phyloP scores from a whole-genome alignment of 2,329 filamentous ascomycete species.

The Fusarium floridanum region DNA sequence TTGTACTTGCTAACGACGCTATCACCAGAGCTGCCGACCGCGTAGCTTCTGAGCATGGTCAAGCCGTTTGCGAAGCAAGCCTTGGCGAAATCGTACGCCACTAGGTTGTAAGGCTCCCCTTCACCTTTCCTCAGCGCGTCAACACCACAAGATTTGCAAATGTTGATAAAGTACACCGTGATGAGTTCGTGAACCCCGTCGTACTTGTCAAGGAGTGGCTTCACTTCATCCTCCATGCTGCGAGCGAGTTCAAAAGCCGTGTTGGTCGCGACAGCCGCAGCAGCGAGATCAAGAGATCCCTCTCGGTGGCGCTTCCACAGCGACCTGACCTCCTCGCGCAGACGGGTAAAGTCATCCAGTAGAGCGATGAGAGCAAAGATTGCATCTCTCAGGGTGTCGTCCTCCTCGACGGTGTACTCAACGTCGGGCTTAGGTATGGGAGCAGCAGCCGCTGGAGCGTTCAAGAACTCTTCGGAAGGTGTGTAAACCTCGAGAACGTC shows the following conservation, averaged over 20 bases:
- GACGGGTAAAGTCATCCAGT: constrained; percentile 11
- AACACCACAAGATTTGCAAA: constrained; percentile 12
- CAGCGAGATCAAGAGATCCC: constrained; percentile 29
- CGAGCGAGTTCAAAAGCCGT: constrained; percentile 36
- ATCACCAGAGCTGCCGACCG: fast-evolving
- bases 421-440: neutral
- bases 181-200: neutral
- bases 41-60: constrained; percentile 7
- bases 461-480: constrained; percentile 32
- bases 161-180: neutral
- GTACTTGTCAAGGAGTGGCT: constrained; percentile 44
- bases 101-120: constrained; percentile 17
- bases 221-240: constrained; percentile 59
- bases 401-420: constrained; percentile 28
- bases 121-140: neutral
- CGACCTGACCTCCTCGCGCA: constrained; percentile 13
- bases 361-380: constrained; percentile 28
- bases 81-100: constrained; percentile 27
- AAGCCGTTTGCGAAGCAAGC: constrained; percentile 6
- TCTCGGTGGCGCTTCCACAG: constrained; percentile 23
- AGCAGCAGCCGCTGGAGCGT: constrained; percentile 17
- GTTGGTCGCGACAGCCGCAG: constrained; percentile 38
- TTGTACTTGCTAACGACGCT: constrained; percentile 22
- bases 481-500: constrained; percentile 27
- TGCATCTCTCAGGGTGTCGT: constrained; percentile 12